Evolutionary conservation across 768 basidiomycete genomes (phyloP), one percentile per base, ranked within the genome.

Genomic region (Clavulina sp.): DNA sequence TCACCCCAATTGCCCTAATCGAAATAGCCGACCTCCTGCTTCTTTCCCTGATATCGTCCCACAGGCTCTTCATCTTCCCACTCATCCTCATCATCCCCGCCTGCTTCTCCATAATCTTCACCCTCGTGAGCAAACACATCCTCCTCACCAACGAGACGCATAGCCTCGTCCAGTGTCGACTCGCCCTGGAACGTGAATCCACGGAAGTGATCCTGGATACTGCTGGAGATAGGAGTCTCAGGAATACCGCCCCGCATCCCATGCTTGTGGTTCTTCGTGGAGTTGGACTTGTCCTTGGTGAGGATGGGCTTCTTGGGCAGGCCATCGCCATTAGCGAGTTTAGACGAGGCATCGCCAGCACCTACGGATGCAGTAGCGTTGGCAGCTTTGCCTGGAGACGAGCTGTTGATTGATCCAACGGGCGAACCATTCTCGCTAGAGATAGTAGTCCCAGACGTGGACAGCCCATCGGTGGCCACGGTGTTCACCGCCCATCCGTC

Each of bases 131-230:
- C 80, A 52, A 78, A 75, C 61, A 87, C 84, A 51, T 89, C 84
- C 57, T 87, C 84, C 65, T 62, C 40, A 69, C 56, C 59, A 41
- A 77, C 76, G 62, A 74, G 73, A 40, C 69, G 62, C 57, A 58
- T 59, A 49, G 66, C 66, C n/a, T 69, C 65, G 7, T 67, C 69
- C 4, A 70, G 60, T 53, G 64, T 58, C 36, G 61, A 63, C 54
- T 68, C 68, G 36, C 68, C 69, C 32, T 65, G 65, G 56, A 68
- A 70, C 6, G 67, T 92, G 71, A 97, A 97, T 19, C 93, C 93
- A 43, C 82, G 75, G 66, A 97, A 97, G 63, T 95, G 89, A 68
- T 92, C 92, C 68, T 97, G 92, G 43, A 96, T 85, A 61, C 82
- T 86, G 63, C 70, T 86, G 56, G 91, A 92, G 61, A 96, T 69